A percentile compares a stretch with the other conserved stretches of the same genome.
These are phyloP conservation scores for Chloropicon primus DNA, from an alignment of 139 green algal species.

Conservation along the genomic window DNA sequence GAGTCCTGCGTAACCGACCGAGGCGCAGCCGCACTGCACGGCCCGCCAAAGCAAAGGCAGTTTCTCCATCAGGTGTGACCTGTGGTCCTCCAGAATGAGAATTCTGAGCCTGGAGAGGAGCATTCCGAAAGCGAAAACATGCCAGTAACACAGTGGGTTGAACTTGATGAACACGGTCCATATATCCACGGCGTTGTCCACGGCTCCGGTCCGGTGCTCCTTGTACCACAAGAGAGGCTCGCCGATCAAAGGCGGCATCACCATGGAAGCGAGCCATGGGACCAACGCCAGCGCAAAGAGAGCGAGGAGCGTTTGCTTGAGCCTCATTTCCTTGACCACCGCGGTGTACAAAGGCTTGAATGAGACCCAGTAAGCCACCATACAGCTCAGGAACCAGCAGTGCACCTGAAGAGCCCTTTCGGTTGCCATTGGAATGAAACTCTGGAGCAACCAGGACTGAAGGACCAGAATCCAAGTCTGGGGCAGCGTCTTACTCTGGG, in stretches of 20 bases:
- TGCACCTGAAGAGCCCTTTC: slow-evolving; percentile 1
- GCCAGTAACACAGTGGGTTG: slow-evolving; percentile 4
- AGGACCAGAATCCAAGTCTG: not conserved
- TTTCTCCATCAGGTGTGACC: no score
- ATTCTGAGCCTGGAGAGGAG: not conserved
- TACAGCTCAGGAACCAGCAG: slow-evolving; percentile 5
- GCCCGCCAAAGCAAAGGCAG: no score
- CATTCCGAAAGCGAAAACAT: slow-evolving; percentile 8
- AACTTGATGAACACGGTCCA: not conserved
- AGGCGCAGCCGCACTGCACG: no score
- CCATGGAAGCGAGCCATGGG: not conserved
- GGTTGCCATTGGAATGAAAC: not conserved
- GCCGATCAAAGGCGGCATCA: not conserved
- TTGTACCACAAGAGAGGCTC: not conserved
- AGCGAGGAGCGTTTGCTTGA: not conserved
- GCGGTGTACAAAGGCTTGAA: not conserved
- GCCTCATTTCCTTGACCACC: not conserved
- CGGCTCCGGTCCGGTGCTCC: not conserved
- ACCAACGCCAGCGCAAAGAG: not conserved
- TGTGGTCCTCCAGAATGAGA: not conserved
- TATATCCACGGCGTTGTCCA: not conserved
- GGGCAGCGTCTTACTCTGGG: not conserved
- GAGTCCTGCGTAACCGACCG: not conserved
- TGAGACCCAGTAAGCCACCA: slow-evolving; percentile 1
- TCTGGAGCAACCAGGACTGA: slow-evolving; percentile 2